These are phyloP conservation scores for Hymenoscyphus fraxineus DNA, from an alignment of 2,329 filamentous ascomycete species.

Conservation along the genomic window DNA sequence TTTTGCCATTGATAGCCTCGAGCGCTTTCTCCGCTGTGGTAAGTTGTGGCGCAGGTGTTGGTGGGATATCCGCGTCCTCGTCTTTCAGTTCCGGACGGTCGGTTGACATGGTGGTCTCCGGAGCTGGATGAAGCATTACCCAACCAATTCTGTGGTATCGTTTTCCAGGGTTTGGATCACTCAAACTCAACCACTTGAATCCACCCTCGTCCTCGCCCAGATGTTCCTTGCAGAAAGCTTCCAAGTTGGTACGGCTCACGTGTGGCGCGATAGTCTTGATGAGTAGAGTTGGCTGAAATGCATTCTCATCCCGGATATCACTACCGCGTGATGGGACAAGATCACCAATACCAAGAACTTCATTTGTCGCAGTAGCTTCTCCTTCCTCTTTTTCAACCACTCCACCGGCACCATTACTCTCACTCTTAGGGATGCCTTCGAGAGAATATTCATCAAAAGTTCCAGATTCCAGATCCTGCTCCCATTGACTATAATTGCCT, in stretches of 20 bases:
- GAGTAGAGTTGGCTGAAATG: slow-evolving; percentile 84
- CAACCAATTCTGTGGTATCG: slow-evolving; percentile 97
- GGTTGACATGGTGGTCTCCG: slow-evolving; percentile 60
- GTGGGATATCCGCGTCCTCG: slow-evolving; percentile 55
- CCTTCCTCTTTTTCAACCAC: slow-evolving; percentile 92
- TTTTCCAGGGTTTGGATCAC: slow-evolving; percentile 94
- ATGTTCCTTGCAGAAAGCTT: slow-evolving; percentile 91
- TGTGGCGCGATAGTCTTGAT: slow-evolving; percentile 98
- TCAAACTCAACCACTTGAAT: slow-evolving; percentile 93
- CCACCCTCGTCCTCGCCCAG: slow-evolving; percentile 86
- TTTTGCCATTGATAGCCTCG: slow-evolving; percentile 95
- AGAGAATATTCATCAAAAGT: slow-evolving; percentile 92
- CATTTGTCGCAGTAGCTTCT: slow-evolving; percentile 84
- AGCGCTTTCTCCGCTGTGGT: slow-evolving; percentile 80
- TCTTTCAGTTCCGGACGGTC: slow-evolving; percentile 71
- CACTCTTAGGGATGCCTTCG: slow-evolving; percentile 89
- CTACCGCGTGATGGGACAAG: slow-evolving; percentile 78
- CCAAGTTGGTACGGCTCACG: slow-evolving; percentile 88
- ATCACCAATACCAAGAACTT: slow-evolving; percentile 89
- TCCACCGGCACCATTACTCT: slow-evolving; percentile 81
- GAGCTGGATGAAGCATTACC: slow-evolving; percentile 87
- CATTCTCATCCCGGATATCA: slow-evolving; percentile 83
- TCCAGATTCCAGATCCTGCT: slow-evolving; percentile 78
- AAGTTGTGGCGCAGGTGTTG: slow-evolving; percentile 40
- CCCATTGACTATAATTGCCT: slow-evolving; percentile 80